Conservation (phyloP, 139 green algal genomes). For the Diplosphaera chodatii region DNA sequence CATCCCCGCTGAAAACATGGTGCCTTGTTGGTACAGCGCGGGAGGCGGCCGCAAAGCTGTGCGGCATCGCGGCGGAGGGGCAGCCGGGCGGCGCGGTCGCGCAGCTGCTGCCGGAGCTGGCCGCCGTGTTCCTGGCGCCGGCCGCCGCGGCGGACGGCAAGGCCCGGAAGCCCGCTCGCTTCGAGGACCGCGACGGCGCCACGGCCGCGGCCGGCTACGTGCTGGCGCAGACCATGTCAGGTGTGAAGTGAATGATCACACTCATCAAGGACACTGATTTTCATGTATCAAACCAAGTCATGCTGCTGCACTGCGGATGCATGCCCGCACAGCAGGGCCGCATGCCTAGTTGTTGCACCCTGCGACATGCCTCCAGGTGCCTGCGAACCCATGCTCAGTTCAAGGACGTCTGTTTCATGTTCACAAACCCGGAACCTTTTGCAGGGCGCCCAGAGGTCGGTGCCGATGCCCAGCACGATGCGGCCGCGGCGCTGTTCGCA, state of each 20-base stretch:
- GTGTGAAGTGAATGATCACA: no score
- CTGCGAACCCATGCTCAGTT: no score
- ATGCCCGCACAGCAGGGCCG: no score
- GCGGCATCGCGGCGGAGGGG: conserved; percentile 32
- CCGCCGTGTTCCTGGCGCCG: neutral
- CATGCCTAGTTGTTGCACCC: no score
- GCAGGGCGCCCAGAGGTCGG: conserved; percentile 12
- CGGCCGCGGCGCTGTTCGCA: neutral
- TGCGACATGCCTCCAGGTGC: no score
- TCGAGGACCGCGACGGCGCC: conserved; percentile 38
- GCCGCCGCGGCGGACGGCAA: neutral
- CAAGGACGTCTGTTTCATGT: no score
- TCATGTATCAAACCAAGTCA: neutral
- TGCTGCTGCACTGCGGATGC: no score
- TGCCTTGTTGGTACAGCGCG: conserved; percentile 28
- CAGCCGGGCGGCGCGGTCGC: conserved; percentile 4
- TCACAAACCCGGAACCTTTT: no score
- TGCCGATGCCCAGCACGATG: neutral
- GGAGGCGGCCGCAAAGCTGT: conserved; percentile 45
- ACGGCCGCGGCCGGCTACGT: conserved; percentile 44
- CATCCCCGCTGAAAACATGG: neutral
- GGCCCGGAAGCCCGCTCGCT: conserved; percentile 9
- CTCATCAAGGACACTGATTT: no score
- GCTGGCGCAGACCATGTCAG: conserved; percentile 29
- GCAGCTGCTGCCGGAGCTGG: conserved; percentile 32